phyloP scores from a whole-genome alignment of 768 basidiomycete genomes.

The Pisolithus marmoratus region DNA sequence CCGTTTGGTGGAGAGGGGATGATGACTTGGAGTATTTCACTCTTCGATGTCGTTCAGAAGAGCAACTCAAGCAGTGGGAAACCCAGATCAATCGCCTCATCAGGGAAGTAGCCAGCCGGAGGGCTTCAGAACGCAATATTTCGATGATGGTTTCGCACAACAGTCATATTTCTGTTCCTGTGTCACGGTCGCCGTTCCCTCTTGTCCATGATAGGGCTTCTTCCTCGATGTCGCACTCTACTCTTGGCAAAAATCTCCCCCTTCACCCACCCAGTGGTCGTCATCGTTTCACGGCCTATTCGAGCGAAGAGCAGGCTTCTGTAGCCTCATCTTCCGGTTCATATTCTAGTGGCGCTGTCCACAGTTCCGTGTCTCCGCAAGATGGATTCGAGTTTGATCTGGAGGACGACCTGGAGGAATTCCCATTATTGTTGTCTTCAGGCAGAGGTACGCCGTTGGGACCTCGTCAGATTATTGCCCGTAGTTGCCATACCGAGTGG shows the following conservation, averaged over 20 bases:
- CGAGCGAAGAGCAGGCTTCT: slow-evolving; percentile 35
- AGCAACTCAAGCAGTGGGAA: slow-evolving; percentile 92
- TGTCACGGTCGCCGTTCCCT: slow-evolving; percentile 30
- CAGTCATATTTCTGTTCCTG: slow-evolving; percentile 37
- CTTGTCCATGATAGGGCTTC: slow-evolving; percentile 33
- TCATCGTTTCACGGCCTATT: slow-evolving; percentile 31
- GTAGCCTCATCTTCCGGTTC: slow-evolving; percentile 26
- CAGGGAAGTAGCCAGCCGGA: slow-evolving; percentile 63
- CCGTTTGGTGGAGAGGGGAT: slow-evolving; percentile 94
- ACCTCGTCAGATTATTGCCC: slow-evolving; percentile 50
- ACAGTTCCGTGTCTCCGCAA: slow-evolving; percentile 46
- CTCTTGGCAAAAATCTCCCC: slow-evolving; percentile 27
- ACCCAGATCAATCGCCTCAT: slow-evolving; percentile 84
- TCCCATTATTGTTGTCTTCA: slow-evolving; percentile 49
- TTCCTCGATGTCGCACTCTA: slow-evolving; percentile 27
- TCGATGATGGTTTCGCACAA: slow-evolving; percentile 43
- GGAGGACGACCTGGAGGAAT: slow-evolving; percentile 77
- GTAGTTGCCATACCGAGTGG: slow-evolving; percentile 54
- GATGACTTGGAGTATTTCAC: slow-evolving; percentile 92
- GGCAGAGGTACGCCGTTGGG: slow-evolving; percentile 74
- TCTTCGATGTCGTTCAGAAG: slow-evolving; percentile 86
- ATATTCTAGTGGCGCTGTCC: slow-evolving; percentile 16
- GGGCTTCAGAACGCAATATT: slow-evolving; percentile 59
- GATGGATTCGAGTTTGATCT: slow-evolving; percentile 70
- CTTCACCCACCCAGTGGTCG: slow-evolving; percentile 31